These are phyloP conservation scores for Neospermospora avenae DNA, from an alignment of 2,329 filamentous ascomycete genomes.

Conservation along the genomic window DNA sequence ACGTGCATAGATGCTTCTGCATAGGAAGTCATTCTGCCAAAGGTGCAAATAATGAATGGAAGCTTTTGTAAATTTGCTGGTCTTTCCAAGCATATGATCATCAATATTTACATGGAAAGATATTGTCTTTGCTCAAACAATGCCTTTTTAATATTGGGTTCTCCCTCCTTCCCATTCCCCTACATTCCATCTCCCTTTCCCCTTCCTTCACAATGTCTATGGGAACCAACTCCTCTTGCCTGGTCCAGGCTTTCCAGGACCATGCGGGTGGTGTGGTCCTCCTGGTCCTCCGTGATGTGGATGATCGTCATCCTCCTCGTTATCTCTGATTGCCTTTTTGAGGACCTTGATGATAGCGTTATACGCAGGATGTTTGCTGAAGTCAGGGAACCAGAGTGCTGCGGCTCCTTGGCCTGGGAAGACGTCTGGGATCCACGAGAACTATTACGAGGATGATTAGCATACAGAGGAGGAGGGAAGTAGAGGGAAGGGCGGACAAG, in stretches of 20 bases:
- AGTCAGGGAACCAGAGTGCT: conserved; percentile 20
- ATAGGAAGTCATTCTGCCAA: background rate
- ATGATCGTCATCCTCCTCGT: background rate
- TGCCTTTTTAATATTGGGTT: too few relatives aligned
- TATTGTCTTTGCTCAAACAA: background rate
- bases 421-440: conserved; percentile 26
- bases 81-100: background rate
- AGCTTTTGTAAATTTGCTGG: background rate
- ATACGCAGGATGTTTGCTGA: conserved; percentile 27
- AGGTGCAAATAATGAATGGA: background rate
- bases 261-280: too few relatives aligned
- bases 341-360: conserved; percentile 34
- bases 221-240: background rate
- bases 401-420: conserved; percentile 23
- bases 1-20: background rate
- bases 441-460: conserved; percentile 10
- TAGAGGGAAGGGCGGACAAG: too few relatives aligned
- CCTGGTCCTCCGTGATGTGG: background rate
- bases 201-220: background rate
- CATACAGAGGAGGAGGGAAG: background rate
- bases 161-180: background rate
- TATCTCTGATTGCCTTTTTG: conserved; percentile 33
- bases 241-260: too few relatives aligned
- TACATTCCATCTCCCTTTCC: background rate
- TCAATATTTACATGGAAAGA: background rate